Evolutionary conservation across 768 basidiomycete species (phyloP), one percentile per base, ranked within the genome.

Genomic region (Hebeloma cylindrosporum): DNA sequence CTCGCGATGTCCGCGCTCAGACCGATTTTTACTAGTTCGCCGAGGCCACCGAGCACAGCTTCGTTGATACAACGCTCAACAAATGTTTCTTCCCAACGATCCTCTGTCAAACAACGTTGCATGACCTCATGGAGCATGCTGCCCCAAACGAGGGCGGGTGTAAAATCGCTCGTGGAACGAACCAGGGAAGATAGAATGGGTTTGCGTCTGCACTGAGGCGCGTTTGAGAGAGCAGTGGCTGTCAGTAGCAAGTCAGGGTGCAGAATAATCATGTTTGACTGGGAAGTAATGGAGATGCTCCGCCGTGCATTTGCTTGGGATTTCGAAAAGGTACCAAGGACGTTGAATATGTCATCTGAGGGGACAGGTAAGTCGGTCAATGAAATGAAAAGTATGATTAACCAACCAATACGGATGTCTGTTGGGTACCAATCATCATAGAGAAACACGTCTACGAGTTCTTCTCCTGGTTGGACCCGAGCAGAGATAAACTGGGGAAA

Each of bases 221-320:
- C 82, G 43, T 81, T 87, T 2, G 93, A 85, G 16, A 98, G 80
- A 1, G 89, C 79, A 0, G 95, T 96, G 18, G 93, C 86, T 2
- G 96, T 94, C 36, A 97, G 65, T 30, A 99, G 85, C 34, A 91
- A 67, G 65, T 99, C 95, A 4, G 95, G 95, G 57, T 98, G 93
- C 37, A 85, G 84, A 51, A 98, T 83, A 44, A 98, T 67, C 36
- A 88, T 69, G 52, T 92, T 85, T 7, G 75, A 59, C 41, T 74
- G 74, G 22, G 82, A 74, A 2, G 80, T 81, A 34, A 96, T 74
- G 1, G 68, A 62, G 22, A 91, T 85, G 10, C 61, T 64, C n/a
- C 60, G 53, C 11, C n/a, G n/a, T n/a, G n/a, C n/a, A n/a, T n/a
- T n/a, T n/a, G n/a, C 56, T 63, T 27, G 42, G 54, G 11, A 68